Percentiles rank a stretch among this genome's conserved stretches.
Conservation (phyloP, 1,284 basidiomycete species). For the Trichosporon asahii region DNA sequence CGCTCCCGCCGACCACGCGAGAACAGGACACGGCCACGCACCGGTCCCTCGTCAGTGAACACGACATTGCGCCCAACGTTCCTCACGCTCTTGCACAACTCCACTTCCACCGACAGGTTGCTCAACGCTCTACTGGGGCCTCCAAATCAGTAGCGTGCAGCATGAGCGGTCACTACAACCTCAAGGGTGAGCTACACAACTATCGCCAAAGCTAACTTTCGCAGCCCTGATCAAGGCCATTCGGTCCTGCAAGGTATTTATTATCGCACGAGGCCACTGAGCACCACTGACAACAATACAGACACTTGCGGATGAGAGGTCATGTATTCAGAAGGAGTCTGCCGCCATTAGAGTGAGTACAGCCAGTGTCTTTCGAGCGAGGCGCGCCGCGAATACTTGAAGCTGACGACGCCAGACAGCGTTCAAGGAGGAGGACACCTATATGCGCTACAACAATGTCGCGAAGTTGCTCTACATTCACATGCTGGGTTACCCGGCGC, state of each 20-base stretch:
- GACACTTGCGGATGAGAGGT: conserved; percentile 97
- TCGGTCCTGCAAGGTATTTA: conserved; percentile 77
- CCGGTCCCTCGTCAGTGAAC: background rate
- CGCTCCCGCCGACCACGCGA: conserved; percentile 8
- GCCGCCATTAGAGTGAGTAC: conserved; percentile 73
- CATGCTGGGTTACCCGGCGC: conserved; percentile 98
- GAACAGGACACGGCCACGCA: background rate
- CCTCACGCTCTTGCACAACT: background rate
- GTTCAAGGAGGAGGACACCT: conserved; percentile 95
- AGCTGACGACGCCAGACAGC: conserved; percentile 59
- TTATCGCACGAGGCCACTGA: background rate
- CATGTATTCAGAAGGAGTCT: conserved; percentile 96
- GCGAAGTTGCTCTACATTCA: conserved; percentile 99
- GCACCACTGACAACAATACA: conserved; percentile 46
- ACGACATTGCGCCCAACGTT: background rate
- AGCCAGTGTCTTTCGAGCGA: background rate
- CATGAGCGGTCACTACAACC: conserved; percentile 68
- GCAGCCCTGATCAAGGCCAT: conserved; percentile 91
- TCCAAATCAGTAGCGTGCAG: conserved; percentile 6
- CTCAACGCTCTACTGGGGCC: background rate
- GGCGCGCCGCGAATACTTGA: background rate
- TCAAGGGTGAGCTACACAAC: conserved; percentile 65
- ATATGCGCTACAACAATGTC: conserved; percentile 91
- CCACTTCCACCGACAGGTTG: background rate
- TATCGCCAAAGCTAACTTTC: conserved; percentile 1